Conservation (phyloP, 2,329 filamentous ascomycete genomes). For the Cyphellophora attinorum region DNA sequence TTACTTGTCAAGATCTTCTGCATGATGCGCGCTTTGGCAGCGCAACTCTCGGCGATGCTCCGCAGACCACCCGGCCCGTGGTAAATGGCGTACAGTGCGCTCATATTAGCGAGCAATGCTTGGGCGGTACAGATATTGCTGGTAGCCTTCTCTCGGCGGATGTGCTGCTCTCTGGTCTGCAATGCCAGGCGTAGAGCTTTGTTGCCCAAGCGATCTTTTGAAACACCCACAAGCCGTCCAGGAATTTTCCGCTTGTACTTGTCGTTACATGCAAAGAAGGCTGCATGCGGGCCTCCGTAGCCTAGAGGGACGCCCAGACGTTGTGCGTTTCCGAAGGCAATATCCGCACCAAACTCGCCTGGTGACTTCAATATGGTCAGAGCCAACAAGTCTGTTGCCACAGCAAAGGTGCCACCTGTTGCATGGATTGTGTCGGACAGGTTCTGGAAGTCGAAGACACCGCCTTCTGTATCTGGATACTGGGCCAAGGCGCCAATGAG, state of each 20-base stretch:
- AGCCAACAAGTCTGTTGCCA: slow-evolving; percentile 80
- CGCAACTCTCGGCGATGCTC: slow-evolving; percentile 69
- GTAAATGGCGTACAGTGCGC: slow-evolving; percentile 86
- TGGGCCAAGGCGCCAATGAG: slow-evolving; percentile 87
- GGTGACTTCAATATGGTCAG: slow-evolving; percentile 81
- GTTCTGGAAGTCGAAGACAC: slow-evolving; percentile 62
- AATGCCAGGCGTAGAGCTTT: slow-evolving; percentile 74
- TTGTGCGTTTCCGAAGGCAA: slow-evolving; percentile 89
- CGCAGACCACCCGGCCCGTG: slow-evolving; percentile 79
- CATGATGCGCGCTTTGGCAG: slow-evolving; percentile 60
- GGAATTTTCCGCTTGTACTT: slow-evolving; percentile 93
- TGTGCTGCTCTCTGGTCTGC: slow-evolving; percentile 93
- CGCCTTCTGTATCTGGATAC: slow-evolving; percentile 83
- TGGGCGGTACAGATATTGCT: slow-evolving; percentile 97
- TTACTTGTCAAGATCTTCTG: slow-evolving; percentile 54
- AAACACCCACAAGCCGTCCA: slow-evolving; percentile 79
- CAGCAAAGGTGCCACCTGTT: slow-evolving; percentile 69
- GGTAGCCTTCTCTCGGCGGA: slow-evolving; percentile 89
- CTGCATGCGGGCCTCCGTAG: slow-evolving; percentile 88
- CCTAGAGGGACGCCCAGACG: slow-evolving; percentile 86
- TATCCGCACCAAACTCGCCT: slow-evolving; percentile 88
- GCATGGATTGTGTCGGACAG: slow-evolving; percentile 71
- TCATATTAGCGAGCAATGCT: slow-evolving; percentile 90
- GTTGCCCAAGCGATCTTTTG: slow-evolving; percentile 78
- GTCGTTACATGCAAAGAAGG: slow-evolving; percentile 87